phyloP scores from a whole-genome alignment of 148 eudicot species.

The Heliamphora exappendiculata region DNA sequence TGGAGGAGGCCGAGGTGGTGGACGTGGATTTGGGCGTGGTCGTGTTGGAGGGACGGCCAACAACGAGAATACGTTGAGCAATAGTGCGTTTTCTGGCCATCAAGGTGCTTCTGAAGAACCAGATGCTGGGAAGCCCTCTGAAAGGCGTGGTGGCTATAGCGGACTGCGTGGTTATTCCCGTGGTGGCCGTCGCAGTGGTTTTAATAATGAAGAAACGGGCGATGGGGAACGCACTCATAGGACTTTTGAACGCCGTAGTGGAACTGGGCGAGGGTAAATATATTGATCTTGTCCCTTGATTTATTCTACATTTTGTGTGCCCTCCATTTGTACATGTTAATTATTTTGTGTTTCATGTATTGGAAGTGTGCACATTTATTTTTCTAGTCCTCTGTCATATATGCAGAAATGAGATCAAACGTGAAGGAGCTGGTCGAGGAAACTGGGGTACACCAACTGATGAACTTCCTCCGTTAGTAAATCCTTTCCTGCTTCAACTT shows the following conservation, averaged over 20 bases:
- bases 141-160: slow-evolving; percentile 49
- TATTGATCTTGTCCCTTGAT: not conserved
- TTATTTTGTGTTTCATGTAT: not conserved
- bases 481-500: not conserved
- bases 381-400: not conserved
- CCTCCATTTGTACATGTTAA: not conserved
- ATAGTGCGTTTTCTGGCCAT: slow-evolving; percentile 28
- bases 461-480: slow-evolving; percentile 63
- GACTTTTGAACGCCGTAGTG: slow-evolving; percentile 59
- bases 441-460: slow-evolving; percentile 82
- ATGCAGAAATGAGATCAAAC: slow-evolving; percentile 62
- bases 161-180: slow-evolving; percentile 56
- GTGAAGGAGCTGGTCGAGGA: slow-evolving; percentile 87
- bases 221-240: slow-evolving; percentile 64
- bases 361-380: not conserved
- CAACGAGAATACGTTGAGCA: slow-evolving; percentile 42
- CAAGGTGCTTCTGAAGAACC: slow-evolving; percentile 38
- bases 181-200: slow-evolving; percentile 67
- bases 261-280: slow-evolving; percentile 65
- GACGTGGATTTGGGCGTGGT: slow-evolving; percentile 25
- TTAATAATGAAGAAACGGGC: slow-evolving; percentile 46
- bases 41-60: slow-evolving; percentile 27
- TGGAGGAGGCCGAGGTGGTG: slow-evolving; percentile 65
- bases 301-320: not conserved
- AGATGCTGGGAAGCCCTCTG: slow-evolving; percentile 36